Percentiles rank a stretch among this genome's conserved stretches.
Conservation (phyloP, 768 basidiomycete species). For the Hypsizygus marmoreus region DNA sequence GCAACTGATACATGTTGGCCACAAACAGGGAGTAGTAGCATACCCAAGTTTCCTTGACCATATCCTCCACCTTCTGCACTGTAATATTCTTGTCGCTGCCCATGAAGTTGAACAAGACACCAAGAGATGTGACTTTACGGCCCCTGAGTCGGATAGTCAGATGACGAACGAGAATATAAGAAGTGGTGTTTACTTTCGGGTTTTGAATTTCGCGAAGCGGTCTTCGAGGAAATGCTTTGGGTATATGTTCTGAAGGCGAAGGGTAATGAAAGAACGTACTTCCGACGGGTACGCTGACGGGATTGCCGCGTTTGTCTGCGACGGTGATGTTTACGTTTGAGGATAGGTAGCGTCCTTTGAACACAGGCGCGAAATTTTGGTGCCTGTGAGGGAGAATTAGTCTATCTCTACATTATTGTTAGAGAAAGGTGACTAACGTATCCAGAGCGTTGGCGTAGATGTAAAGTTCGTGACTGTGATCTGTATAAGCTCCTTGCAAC, state of each 20-base stretch:
- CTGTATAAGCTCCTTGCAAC: no score
- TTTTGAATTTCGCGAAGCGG: conserved; percentile 73
- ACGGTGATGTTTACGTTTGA: conserved; percentile 78
- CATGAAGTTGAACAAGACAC: conserved; percentile 77
- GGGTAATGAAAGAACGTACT: conserved; percentile 21
- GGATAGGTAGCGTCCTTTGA: conserved; percentile 73
- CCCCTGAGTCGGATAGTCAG: conserved; percentile 39
- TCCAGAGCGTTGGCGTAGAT: conserved; percentile 64
- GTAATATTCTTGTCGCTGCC: conserved; percentile 72
- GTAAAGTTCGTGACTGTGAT: conserved; percentile 76
- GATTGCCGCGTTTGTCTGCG: conserved; percentile 39
- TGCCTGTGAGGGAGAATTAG: conserved; percentile 37
- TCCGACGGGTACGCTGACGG: conserved; percentile 39
- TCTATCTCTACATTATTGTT: not conserved
- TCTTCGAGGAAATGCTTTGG: conserved; percentile 30
- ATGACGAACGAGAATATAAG: not conserved
- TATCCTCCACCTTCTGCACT: conserved; percentile 69
- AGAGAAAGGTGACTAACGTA: conserved; percentile 46
- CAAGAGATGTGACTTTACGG: conserved; percentile 74
- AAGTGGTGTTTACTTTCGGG: conserved; percentile 53
- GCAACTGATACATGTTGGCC: no score
- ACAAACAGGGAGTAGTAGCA: no score
- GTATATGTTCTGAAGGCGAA: not conserved
- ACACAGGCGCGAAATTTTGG: conserved; percentile 61
- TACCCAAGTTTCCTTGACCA: conserved; percentile 84